phyloP scores from a whole-genome alignment of 805 yeast species.

The Zygosaccharomyces bisporus region DNA sequence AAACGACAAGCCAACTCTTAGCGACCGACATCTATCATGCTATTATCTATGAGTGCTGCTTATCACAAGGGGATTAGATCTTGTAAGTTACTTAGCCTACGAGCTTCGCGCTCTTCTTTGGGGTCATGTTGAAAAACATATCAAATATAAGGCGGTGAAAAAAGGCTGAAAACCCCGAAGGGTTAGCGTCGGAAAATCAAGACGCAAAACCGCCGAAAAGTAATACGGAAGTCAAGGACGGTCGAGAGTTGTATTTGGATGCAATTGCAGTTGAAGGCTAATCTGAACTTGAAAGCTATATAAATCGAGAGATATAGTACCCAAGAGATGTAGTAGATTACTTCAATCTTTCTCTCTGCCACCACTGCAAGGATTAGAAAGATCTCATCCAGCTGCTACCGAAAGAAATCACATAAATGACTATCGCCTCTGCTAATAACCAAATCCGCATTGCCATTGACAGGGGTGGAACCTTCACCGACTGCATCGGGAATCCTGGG shows the following conservation, averaged over 20 bases:
- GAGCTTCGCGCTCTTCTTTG: not conserved
- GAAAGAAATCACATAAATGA: not conserved
- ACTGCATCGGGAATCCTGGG: conserved; percentile 53
- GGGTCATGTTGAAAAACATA: not conserved
- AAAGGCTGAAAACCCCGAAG: not conserved
- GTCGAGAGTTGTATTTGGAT: no score
- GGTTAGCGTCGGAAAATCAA: not conserved
- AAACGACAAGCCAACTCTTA: not conserved
- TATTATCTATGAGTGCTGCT: not conserved
- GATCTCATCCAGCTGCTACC: not conserved
- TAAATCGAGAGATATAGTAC: not conserved
- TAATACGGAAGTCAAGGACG: no score
- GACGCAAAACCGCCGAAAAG: not conserved
- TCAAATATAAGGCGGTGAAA: not conserved
- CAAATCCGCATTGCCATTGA: conserved; percentile 43
- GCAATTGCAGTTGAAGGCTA: no score
- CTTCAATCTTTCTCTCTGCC: no score
- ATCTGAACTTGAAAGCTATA: no score
- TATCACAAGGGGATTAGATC: not conserved
- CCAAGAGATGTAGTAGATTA: not conserved
- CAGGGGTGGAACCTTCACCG: conserved; percentile 92
- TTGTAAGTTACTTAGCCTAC: not conserved
- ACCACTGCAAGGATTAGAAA: not conserved
- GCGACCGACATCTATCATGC: not conserved
- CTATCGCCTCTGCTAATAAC: not conserved